These are phyloP conservation scores for Yarrowia sp. DNA, from an alignment of 805 yeast genomes.

Conservation along the genomic window DNA sequence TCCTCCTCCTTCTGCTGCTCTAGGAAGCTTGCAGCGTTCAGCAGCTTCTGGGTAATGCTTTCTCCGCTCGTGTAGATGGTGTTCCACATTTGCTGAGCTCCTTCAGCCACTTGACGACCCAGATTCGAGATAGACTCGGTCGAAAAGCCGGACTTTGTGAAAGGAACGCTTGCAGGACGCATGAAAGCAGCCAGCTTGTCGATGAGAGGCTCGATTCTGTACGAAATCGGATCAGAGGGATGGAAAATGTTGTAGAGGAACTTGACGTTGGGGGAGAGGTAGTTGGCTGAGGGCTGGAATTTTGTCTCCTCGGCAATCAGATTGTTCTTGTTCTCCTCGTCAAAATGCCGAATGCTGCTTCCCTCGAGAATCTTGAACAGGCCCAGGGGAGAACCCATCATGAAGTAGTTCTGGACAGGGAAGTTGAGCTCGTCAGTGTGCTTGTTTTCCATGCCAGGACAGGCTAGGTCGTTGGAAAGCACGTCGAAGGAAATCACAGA, in stretches of 20 bases:
- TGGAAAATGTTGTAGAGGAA: conserved; percentile 81
- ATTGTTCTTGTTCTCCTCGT: neutral
- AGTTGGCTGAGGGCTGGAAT: conserved; percentile 4
- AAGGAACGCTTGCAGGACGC: conserved; percentile 59
- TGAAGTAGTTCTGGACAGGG: conserved; percentile 69
- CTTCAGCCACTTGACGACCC: conserved; percentile 23
- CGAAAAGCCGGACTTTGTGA: conserved; percentile 44
- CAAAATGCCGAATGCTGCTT: conserved; percentile 47
- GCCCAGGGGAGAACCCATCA: conserved; percentile 89
- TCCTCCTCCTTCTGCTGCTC: conserved; percentile 2
- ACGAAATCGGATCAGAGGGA: conserved; percentile 88
- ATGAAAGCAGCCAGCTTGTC: conserved; percentile 47
- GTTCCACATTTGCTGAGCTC: conserved; percentile 23
- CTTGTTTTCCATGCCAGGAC: conserved; percentile 44
- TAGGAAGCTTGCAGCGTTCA: neutral
- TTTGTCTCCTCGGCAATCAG: conserved; percentile 28
- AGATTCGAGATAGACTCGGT: conserved; percentile 34
- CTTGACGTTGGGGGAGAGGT: conserved; percentile 42
- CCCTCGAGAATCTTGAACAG: conserved; percentile 73
- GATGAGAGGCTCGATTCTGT: conserved; percentile 83
- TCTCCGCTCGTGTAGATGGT: conserved; percentile 23
- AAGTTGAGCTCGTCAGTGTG: conserved; percentile 50
- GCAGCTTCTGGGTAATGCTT: conserved; percentile 3
- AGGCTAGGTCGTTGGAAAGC: conserved; percentile 40
- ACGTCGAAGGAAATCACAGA: conserved; percentile 81